These are phyloP conservation scores for Escovopsis weberi DNA, from an alignment of 2,329 filamentous ascomycete genomes.

Conservation along the genomic window DNA sequence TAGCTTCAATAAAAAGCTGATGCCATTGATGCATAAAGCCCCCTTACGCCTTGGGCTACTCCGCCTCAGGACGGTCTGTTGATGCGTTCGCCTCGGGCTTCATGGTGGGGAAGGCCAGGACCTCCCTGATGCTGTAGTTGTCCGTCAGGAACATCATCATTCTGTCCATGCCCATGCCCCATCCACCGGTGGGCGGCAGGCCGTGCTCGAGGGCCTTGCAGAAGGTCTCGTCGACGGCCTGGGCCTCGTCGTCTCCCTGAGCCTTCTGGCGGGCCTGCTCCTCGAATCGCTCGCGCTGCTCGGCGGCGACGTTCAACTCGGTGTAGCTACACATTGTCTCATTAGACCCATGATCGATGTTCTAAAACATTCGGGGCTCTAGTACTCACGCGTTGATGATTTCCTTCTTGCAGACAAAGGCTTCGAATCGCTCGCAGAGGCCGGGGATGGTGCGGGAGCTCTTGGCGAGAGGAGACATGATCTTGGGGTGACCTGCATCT, in stretches of 20 bases:
- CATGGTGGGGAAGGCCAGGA: slow-evolving; percentile 95
- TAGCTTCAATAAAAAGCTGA: neutral
- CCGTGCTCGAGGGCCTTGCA: slow-evolving; percentile 79
- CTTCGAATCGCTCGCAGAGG: slow-evolving; percentile 93
- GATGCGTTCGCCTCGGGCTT: slow-evolving; percentile 52
- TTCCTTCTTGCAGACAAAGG: slow-evolving; percentile 66
- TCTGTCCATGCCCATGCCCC: slow-evolving; percentile 91
- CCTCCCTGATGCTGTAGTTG: slow-evolving; percentile 88
- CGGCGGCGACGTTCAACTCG: slow-evolving; percentile 84
- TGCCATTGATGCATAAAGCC: neutral
- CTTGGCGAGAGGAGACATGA: slow-evolving; percentile 88
- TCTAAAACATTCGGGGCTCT: neutral
- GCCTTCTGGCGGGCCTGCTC: slow-evolving; percentile 94
- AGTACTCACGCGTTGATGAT: slow-evolving; percentile 62
- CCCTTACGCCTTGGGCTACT: neutral
- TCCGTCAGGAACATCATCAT: slow-evolving; percentile 92
- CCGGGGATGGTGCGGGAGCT: slow-evolving; percentile 71
- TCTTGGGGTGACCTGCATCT: slow-evolving; percentile 44
- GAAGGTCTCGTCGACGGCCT: slow-evolving; percentile 93
- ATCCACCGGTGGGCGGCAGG: slow-evolving; percentile 86
- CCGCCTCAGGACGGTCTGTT: neutral
- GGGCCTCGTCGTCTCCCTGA: slow-evolving; percentile 93
- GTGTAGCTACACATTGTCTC: slow-evolving; percentile 43
- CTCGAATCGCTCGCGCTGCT: slow-evolving; percentile 72
- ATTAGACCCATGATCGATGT: neutral